Evolutionary conservation across 768 basidiomycete species (phyloP).

Genomic region (Russula ochroleuca): DNA sequence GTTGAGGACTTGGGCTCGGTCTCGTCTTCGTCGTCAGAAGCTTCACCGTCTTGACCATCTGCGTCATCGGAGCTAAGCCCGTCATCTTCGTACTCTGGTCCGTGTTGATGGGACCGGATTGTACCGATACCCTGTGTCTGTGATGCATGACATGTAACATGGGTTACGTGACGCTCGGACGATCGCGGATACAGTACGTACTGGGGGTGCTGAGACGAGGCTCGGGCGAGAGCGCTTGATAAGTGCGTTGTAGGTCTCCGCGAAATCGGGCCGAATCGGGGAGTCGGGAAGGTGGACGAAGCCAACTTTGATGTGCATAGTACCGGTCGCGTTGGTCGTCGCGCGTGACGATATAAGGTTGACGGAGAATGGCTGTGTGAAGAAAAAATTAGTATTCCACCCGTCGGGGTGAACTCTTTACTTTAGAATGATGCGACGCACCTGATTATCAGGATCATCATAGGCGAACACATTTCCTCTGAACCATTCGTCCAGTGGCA

Average conservation of each 20-base stretch:
- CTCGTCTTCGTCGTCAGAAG: conserved; percentile 37
- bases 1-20: conserved; percentile 25
- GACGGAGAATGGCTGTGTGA: conserved; percentile 44
- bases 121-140: conserved; percentile 88
- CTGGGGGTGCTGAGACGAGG: conserved; percentile 73
- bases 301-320: conserved; percentile 58
- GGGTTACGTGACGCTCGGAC: not conserved
- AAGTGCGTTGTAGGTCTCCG: conserved; percentile 60
- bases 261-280: conserved; percentile 45
- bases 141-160: not conserved
- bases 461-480: conserved; percentile 47
- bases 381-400: conserved; percentile 2
- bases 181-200: conserved; percentile 31
- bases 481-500: conserved; percentile 86
- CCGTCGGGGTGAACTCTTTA: conserved; percentile 26
- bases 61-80: conserved; percentile 59
- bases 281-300: conserved; percentile 47
- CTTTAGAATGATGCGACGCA: conserved; percentile 34
- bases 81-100: conserved; percentile 66
- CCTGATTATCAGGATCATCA: conserved; percentile 64
- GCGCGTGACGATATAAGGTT: conserved; percentile 48
- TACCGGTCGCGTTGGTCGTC: conserved; percentile 46
- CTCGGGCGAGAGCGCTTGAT: conserved; percentile 59
- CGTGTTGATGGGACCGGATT: conserved; percentile 55
- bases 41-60: conserved; percentile 41